phyloP scores from a whole-genome alignment of 371 early-diverging fungal genomes.

The Apophysomyces trapeziformis region DNA sequence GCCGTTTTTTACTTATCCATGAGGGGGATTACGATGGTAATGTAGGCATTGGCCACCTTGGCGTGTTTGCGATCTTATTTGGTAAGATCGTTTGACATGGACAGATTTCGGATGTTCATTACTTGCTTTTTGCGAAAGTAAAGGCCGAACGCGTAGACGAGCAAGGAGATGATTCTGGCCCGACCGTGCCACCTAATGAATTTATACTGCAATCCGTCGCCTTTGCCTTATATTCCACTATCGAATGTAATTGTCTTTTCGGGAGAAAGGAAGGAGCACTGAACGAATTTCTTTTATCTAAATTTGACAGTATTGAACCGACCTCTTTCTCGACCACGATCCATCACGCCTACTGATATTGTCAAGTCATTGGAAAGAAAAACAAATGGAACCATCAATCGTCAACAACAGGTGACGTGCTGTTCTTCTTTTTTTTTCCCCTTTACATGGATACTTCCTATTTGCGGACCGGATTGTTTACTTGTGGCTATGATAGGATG shows the following conservation, averaged over 20 bases:
- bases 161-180: slow-evolving; percentile 50
- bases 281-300: neutral
- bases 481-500: slow-evolving; percentile 70
- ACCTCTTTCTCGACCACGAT: slow-evolving; percentile 43
- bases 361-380: slow-evolving; percentile 46
- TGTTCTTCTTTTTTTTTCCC: neutral
- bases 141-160: slow-evolving; percentile 59
- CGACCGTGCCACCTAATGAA: slow-evolving; percentile 39
- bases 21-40: no score
- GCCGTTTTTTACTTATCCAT: no score
- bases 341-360: slow-evolving; percentile 45
- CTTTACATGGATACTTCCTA: no score
- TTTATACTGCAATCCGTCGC: slow-evolving; percentile 54
- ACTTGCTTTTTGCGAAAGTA: slow-evolving; percentile 1
- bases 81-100: slow-evolving; percentile 22
- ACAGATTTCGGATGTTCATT: slow-evolving; percentile 5
- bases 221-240: slow-evolving; percentile 55
- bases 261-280: neutral
- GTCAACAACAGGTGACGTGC: slow-evolving; percentile 48
- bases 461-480: no score
- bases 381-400: slow-evolving; percentile 46
- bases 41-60: slow-evolving; percentile 61
- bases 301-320: slow-evolving; percentile 41
- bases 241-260: slow-evolving; percentile 34
- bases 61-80: slow-evolving; percentile 53